Evolutionary conservation across 192 early-diverging fungal genomes (phyloP).

Genomic region (Lobulomyces angularis): DNA sequence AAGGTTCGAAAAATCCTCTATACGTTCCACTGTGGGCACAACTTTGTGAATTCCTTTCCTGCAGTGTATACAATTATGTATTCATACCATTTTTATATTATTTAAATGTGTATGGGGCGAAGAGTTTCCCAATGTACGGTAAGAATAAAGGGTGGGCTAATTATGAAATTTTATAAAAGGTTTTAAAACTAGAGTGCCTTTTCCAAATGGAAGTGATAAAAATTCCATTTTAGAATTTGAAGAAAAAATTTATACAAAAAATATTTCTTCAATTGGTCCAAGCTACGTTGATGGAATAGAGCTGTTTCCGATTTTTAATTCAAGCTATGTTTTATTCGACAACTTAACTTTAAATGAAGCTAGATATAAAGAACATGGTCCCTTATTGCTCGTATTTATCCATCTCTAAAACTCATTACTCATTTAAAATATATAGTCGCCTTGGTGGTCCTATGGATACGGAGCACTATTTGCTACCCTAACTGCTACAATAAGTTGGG

Average conservation of each 20-base stretch:
- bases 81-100: constrained; percentile 37
- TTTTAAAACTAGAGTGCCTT: constrained; percentile 2
- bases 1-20: constrained; percentile 49
- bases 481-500: too few species aligned
- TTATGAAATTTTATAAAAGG: not conserved
- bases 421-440: too few species aligned
- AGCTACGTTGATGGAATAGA: constrained; percentile 6
- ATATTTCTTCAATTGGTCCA: too few species aligned
- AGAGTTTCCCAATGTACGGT: constrained; percentile 15
- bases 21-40: constrained; percentile 60
- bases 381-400: constrained; percentile 3
- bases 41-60: constrained; percentile 59
- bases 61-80: constrained; percentile 63
- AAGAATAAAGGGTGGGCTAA: too few species aligned
- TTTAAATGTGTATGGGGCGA: constrained; percentile 14
- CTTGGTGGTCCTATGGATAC: constrained; percentile 3
- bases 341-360: too few species aligned
- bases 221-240: too few species aligned
- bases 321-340: constrained; percentile 5
- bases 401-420: too few species aligned
- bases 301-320: constrained; percentile 9
- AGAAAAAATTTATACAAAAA: too few species aligned
- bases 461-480: constrained; percentile 7
- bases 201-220: too few species aligned
- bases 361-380: not conserved